Evolutionary conservation across 305 asterid genomes (phyloP).

Genomic region (Solanum hybrid): DNA sequence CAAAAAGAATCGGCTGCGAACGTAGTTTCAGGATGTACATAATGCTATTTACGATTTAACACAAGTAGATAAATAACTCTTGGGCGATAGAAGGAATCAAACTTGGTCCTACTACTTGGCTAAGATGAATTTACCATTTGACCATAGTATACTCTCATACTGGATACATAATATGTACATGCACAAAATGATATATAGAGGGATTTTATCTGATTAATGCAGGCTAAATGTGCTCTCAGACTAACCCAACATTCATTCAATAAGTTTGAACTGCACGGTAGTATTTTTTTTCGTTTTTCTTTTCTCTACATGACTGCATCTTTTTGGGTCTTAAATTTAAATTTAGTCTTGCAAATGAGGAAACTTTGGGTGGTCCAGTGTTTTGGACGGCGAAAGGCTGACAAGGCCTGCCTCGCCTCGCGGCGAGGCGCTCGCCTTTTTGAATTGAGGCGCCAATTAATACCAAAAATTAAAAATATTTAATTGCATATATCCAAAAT

Average conservation of each 20-base stretch:
- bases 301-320: not conserved
- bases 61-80: conserved; percentile 5
- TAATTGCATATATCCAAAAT: too few species aligned
- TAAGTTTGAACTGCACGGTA: not conserved
- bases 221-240: not conserved
- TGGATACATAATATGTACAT: not conserved
- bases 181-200: not conserved
- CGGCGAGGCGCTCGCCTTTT: too few species aligned
- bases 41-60: not conserved
- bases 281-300: not conserved
- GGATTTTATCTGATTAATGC: not conserved
- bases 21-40: not conserved
- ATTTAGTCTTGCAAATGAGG: not conserved
- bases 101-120: not conserved
- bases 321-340: not conserved
- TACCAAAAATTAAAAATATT: too few species aligned
- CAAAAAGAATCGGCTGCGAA: not conserved
- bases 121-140: not conserved
- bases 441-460: too few species aligned
- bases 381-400: too few species aligned
- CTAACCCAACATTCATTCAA: not conserved
- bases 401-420: too few species aligned
- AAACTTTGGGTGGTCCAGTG: not conserved
- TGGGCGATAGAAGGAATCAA: conserved; percentile 10
- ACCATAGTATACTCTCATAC: not conserved